Base-by-base conservation (phyloP, 1,139 yeast genomes). In the Yamadazyma triangularis region DNA sequence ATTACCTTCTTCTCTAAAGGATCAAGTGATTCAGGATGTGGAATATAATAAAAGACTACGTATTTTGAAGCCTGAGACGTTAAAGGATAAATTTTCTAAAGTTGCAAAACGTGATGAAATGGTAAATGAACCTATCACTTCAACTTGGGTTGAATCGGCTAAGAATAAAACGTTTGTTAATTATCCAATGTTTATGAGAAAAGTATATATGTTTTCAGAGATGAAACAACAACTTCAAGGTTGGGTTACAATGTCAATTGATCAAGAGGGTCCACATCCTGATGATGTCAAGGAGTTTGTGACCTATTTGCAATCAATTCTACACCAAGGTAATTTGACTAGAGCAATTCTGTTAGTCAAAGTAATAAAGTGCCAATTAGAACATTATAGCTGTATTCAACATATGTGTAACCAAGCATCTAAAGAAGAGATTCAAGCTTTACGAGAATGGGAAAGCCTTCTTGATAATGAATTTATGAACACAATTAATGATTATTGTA, bases 221-320 rank as follows among this genome's bases (percentile, higher is more conserved):
- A 52, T 79, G 24, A 55, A 59, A 22, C 23, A 34, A 2, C 47
- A 65, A 33, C 32, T 79, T 4, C 46, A 51, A 3, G 50, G 56
- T 1, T 81, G 89, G 89, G 58, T 79, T 0, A 38, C 39, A 4
- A 53, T 56, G 27, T 64, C 79, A 0, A 34, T 66, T 4, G 40
- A 51, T n/a, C 60, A 56, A 19, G 58, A 57, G 19, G 83, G 84
- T 0, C 88, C 89, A 0, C 80, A 77, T 44, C 46, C 44, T 3
- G 80, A 71, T 22, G 91, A 82, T 45, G 54, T 77, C 3, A 41
- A 43, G 1, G 44, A 65, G 9, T 72, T 77, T 35, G 48, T 39
- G 1, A 38, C 36, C 0, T 64, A 59, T 39, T 29, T 65, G 8
- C 27, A 34, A 13, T 38, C 34, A 11, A 39, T 64, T 24, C 33